Evolutionary conservation across 805 yeast species (phyloP).

Genomic region (Cyberlindnera mycetangii): DNA sequence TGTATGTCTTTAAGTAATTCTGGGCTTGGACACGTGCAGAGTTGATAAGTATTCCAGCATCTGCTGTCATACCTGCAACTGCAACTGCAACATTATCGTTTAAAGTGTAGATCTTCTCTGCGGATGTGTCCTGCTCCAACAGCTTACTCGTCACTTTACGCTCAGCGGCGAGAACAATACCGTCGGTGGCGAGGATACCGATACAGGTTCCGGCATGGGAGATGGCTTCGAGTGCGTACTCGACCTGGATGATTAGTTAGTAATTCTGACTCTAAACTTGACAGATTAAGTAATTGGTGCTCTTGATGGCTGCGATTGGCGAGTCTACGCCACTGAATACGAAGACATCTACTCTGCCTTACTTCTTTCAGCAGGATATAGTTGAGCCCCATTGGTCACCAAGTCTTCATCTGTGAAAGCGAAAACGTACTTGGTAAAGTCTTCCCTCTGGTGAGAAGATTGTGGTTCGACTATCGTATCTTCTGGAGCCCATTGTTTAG

Average conservation of each 20-base stretch:
- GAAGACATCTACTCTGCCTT: no score
- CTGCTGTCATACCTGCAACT: conserved; percentile 98
- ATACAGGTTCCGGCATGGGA: conserved; percentile 98
- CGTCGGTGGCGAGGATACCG: conserved; percentile 82
- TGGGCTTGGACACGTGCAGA: conserved; percentile 86
- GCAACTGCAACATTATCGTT: conserved; percentile 86
- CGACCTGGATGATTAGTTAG: conserved; percentile 46
- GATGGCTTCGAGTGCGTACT: conserved; percentile 94
- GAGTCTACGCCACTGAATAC: not conserved
- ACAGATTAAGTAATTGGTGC: not conserved
- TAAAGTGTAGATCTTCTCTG: conserved; percentile 86
- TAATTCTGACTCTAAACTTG: no score
- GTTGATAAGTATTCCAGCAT: conserved; percentile 87
- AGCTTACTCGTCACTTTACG: conserved; percentile 90
- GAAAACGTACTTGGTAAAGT: conserved; percentile 73
- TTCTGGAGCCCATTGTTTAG: conserved; percentile 72
- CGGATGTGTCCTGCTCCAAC: conserved; percentile 88
- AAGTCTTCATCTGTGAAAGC: not conserved
- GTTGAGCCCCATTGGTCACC: not conserved
- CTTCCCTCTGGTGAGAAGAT: conserved; percentile 99
- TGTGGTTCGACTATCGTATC: conserved; percentile 98
- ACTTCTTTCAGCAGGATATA: no score
- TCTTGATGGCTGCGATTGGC: no score
- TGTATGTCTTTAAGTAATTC: conserved; percentile 77
- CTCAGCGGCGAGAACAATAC: conserved; percentile 96